phyloP scores from a whole-genome alignment of 2,329 filamentous ascomycete genomes.

The Colletotrichum plurivorum region DNA sequence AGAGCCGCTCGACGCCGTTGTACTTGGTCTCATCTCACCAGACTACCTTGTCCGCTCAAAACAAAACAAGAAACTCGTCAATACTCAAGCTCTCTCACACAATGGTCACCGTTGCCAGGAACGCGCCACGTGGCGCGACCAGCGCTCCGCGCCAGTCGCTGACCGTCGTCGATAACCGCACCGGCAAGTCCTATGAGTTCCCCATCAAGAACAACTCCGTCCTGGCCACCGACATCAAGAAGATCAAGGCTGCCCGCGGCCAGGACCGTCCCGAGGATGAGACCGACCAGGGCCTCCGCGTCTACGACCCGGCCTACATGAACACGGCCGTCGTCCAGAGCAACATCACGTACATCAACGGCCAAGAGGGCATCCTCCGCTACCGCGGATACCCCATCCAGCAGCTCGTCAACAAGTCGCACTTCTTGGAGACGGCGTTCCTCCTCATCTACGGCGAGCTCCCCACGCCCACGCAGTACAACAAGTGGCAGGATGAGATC shows the following conservation, averaged over 20 bases:
- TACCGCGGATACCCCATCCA: constrained; percentile 68
- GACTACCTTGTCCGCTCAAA: not conserved
- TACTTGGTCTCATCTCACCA: not conserved
- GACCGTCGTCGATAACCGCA: constrained; percentile 65
- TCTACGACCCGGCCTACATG: constrained; percentile 67
- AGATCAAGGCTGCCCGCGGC: constrained; percentile 57
- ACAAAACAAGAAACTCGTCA: not conserved
- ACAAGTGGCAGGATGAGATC: constrained; percentile 61
- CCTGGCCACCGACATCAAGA: constrained; percentile 66
- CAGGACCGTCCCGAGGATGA: constrained; percentile 60
- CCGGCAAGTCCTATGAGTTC: constrained; percentile 62
- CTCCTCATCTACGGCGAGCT: constrained; percentile 67
- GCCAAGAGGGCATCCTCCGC: constrained; percentile 64
- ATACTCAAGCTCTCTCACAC: not conserved
- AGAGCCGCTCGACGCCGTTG: constrained; percentile 29
- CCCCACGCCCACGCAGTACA: constrained; percentile 57
- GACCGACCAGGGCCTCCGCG: constrained; percentile 62
- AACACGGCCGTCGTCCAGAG: constrained; percentile 66
- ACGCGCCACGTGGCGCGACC: constrained; percentile 36
- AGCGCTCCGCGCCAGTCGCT: constrained; percentile 48
- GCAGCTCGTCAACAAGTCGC: constrained; percentile 63
- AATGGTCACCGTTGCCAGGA: constrained; percentile 35
- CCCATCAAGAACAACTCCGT: constrained; percentile 65
- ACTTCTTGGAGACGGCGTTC: constrained; percentile 64
- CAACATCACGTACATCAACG: constrained; percentile 67